Conservation (phyloP, 495 filamentous ascomycete genomes). For the Aspergillus nanangensis region DNA sequence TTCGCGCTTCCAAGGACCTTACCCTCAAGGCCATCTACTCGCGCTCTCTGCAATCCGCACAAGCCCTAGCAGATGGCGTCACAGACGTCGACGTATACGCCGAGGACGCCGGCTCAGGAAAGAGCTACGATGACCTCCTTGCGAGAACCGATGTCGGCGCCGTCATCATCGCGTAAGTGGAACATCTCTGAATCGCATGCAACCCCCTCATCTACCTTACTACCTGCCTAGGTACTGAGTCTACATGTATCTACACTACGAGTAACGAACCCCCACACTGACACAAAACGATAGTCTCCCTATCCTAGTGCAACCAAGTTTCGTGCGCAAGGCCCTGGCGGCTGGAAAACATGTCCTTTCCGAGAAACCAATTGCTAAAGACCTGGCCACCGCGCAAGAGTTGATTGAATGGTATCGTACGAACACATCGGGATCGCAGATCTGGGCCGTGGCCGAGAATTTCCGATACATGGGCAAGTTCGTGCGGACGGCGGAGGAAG, state of each 20-base stretch:
- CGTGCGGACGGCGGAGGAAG: constrained; percentile 50
- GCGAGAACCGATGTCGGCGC: constrained; percentile 59
- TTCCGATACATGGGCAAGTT: constrained; percentile 62
- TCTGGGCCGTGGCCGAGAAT: constrained; percentile 72
- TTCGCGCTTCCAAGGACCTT: constrained; percentile 40
- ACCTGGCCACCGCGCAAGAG: constrained; percentile 55
- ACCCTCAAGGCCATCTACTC: constrained; percentile 60
- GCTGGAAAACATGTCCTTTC: constrained; percentile 78
- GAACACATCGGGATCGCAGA: constrained; percentile 40
- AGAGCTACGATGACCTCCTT: constrained; percentile 56
- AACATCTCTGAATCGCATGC: too few relatives aligned
- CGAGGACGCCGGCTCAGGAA: constrained; percentile 53
- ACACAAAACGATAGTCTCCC: constrained; percentile 34
- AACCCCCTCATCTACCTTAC: neutral
- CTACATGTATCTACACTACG: too few relatives aligned
- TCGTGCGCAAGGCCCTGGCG: constrained; percentile 44
- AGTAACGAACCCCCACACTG: too few relatives aligned
- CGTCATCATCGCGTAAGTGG: constrained; percentile 63
- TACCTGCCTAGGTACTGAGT: too few relatives aligned
- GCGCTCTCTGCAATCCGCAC: constrained; percentile 49
- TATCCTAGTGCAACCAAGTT: constrained; percentile 34
- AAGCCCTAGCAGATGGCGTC: constrained; percentile 32
- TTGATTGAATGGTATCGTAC: constrained; percentile 59
- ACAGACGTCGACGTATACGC: constrained; percentile 51
- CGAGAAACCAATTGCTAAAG: constrained; percentile 78